Evolutionary conservation across 257 asterid species (phyloP).

Genomic region (Solanum pennellii): DNA sequence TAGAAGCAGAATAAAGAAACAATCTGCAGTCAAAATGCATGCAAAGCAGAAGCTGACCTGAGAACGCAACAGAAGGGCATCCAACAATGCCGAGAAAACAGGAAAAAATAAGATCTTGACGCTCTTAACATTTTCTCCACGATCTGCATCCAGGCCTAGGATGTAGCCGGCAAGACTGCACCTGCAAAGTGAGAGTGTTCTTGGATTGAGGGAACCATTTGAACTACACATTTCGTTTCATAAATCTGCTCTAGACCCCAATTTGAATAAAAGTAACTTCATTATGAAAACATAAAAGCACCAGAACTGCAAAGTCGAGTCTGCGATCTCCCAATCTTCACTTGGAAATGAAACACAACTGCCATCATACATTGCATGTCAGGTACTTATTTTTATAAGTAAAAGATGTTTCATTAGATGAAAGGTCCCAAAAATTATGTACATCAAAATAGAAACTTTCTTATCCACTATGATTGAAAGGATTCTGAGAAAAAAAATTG

Average conservation of each 20-base stretch:
- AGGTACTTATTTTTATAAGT: neutral
- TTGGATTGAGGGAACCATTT: neutral
- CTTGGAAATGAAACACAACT: conserved; percentile 73
- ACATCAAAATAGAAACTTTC: neutral
- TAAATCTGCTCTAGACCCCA: neutral
- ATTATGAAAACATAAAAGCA: conserved; percentile 8
- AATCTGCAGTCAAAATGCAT: neutral
- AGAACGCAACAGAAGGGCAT: conserved; percentile 64
- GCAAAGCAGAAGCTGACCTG: conserved; percentile 40
- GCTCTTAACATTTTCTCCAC: conserved; percentile 34
- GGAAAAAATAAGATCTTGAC: conserved; percentile 48
- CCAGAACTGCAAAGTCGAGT: conserved; percentile 89
- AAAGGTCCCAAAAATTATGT: neutral
- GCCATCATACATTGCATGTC: conserved; percentile 18
- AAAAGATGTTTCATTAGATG: neutral
- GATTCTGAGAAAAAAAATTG: neutral
- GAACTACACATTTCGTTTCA: neutral
- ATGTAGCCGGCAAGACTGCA: conserved; percentile 67
- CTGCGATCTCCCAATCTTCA: conserved; percentile 87
- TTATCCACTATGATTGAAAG: neutral
- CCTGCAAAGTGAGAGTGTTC: conserved; percentile 33
- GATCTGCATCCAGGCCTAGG: conserved; percentile 43
- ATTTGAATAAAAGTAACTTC: neutral
- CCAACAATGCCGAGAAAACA: conserved; percentile 56
- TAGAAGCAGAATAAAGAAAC: neutral